Evolutionary conservation across 108 stramenopile species (phyloP).

Genomic region (Mediolabrus comicus): DNA sequence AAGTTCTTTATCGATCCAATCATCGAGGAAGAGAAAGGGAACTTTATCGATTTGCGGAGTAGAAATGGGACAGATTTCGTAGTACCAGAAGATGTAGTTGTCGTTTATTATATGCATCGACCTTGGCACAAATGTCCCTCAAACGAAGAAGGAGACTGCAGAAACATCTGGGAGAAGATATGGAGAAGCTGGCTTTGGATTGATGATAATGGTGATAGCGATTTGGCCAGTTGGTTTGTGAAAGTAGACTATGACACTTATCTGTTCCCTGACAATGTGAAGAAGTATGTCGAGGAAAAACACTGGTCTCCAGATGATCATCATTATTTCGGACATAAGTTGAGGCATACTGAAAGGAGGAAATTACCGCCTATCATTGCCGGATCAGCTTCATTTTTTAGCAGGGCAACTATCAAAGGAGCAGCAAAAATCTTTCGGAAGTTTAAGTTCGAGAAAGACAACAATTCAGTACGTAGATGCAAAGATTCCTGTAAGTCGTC

Average conservation of each 20-base stretch:
- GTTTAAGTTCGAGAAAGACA: conserved; percentile 8
- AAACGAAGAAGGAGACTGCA: conserved; percentile 11
- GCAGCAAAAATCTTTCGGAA: conserved; percentile 15
- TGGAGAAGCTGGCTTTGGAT: conserved; percentile 38
- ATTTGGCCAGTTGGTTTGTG: conserved; percentile 37
- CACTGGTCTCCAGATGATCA: conserved; percentile 21
- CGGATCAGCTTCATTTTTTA: conserved; percentile 35
- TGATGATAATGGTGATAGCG: conserved; percentile 26
- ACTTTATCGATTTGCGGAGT: conserved; percentile 19
- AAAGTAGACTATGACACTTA: conserved; percentile 38
- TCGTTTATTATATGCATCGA: conserved; percentile 11
- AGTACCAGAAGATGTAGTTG: conserved; percentile 23
- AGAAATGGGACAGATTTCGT: conserved; percentile 5
- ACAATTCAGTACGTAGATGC: neutral
- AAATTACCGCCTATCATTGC: conserved; percentile 12
- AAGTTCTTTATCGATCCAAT: conserved; percentile 39
- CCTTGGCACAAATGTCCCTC: conserved; percentile 25
- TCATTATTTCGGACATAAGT: conserved; percentile 39
- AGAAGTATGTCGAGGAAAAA: conserved; percentile 23
- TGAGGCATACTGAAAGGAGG: conserved; percentile 15
- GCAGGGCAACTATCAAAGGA: conserved; percentile 18
- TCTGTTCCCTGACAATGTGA: conserved; percentile 35
- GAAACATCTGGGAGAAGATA: conserved; percentile 42
- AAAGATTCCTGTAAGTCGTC: no score
- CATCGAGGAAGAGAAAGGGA: conserved; percentile 9